Base-by-base conservation (phyloP, 805 yeast species). In the Metschnikowia lachancei region DNA sequence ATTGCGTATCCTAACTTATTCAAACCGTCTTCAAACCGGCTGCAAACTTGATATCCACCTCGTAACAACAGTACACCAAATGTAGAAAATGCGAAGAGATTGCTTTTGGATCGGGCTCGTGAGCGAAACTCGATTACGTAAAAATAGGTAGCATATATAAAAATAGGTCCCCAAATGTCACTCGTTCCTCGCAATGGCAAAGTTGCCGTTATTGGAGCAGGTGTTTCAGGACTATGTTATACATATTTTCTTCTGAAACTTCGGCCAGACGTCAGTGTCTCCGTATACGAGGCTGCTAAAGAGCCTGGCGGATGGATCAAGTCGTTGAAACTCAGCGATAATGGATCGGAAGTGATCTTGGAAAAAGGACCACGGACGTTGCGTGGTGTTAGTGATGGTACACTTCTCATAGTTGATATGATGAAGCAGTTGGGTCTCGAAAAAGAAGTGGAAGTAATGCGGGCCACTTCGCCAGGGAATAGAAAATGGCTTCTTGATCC, bases 321-420 rank as follows among this genome's bases (percentile, higher is more conserved):
- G 36, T 75, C 89, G 1, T 69, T 77, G 47, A 54, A 51, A 12
- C 39, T 70, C 59, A 56, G 56, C 22, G 69, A 59, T 4, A 55
- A 49, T 16, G 56, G 54, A 10, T 54, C 57, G 6, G 52, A 55
- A 2, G 62, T 76, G 0, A 49, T 74, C 2, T 63, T 88, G 26
- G 98, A 94, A 57, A 85, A 83, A 51, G 99, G 98, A 0, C 98
- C 99, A 0, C 70, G 98, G 41, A 94, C 98, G 0, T 68, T 94
- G 36, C 70, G 97, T 49, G 96, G 96, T 0, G 79, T 79, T 5
- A 85, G 89, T 45, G 82, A 82, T 34, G 98, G 98, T 0, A 80
- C 90, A 0, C 66, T 85, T 26, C 57, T 87, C 20, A 77, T 87
- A 7, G 65, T 85, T 18, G 95, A 87, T 59, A 71, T 81, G 2